These are phyloP conservation scores for Blastocystis sp. DNA, from an alignment of 352 stramenopile species.

Conservation along the genomic window DNA sequence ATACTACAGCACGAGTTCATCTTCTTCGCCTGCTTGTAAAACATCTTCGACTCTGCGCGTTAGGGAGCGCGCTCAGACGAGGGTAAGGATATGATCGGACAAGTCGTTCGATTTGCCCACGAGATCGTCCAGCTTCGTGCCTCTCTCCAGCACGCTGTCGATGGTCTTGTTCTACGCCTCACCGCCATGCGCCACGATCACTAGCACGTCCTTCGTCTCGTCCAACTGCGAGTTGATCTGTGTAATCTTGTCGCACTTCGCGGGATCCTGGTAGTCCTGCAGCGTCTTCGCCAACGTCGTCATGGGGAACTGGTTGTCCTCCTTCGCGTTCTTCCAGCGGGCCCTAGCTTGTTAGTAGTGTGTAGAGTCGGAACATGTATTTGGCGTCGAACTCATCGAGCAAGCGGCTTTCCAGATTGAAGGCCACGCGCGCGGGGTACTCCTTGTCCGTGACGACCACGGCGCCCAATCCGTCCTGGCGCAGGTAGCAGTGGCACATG, in stretches of 20 bases:
- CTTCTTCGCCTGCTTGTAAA: slow-evolving; percentile 99
- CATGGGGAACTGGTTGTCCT: slow-evolving; percentile 82
- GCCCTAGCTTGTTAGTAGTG: slow-evolving; percentile 70
- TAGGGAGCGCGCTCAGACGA: slow-evolving; percentile 1
- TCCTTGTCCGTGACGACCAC: slow-evolving; percentile 94
- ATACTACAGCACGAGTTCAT: slow-evolving; percentile 92
- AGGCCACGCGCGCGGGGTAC: slow-evolving; percentile 94
- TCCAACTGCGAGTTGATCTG: slow-evolving; percentile 99
- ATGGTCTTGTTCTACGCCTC: slow-evolving; percentile 89
- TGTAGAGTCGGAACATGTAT: slow-evolving; percentile 69
- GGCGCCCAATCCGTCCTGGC: slow-evolving; percentile 89
- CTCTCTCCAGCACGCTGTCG: slow-evolving; percentile 94
- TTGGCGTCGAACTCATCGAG: slow-evolving; percentile 89
- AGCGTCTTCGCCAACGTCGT: slow-evolving; percentile 86
- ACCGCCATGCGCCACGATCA: slow-evolving; percentile 64
- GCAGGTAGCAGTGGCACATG: slow-evolving; percentile 95
- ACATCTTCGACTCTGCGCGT: slow-evolving; percentile 87
- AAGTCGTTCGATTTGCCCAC: slow-evolving; percentile 97
- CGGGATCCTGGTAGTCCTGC: slow-evolving; percentile 88
- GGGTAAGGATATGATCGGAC: slow-evolving; percentile 77
- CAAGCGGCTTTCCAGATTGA: slow-evolving; percentile 90
- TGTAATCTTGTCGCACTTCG: slow-evolving; percentile 98
- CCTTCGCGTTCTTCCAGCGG: slow-evolving; percentile 74
- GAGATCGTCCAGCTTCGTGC: slow-evolving; percentile 96
- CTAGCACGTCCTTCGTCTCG: slow-evolving; percentile 94